Base-by-base conservation (phyloP, 176 grass and related monocot species). In the Poa pratensis region DNA sequence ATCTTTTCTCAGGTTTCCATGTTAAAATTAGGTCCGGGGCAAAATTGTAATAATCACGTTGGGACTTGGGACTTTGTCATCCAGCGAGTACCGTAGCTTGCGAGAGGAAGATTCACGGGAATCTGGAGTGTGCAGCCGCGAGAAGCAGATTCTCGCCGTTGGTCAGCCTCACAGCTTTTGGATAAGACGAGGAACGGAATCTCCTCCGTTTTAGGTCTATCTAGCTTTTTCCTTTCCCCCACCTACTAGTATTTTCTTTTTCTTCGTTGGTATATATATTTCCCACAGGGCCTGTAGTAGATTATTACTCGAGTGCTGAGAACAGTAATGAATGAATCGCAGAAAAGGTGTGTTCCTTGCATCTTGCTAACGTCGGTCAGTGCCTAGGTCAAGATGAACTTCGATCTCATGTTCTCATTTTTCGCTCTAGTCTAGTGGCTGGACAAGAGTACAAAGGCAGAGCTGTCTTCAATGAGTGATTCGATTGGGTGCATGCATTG, bases 121-220 rank as follows among this genome's bases (percentile, higher is more conserved):
- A 59, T 59, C 57, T 59, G 20, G 57, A 1, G 54, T 54, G 3
- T 9, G 39, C 32, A 20, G 63, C 65, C 65, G 65, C 65, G 65
- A 20, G 32, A 68, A 11, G 0, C 9, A n/a, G 67, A 42, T 42
- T 69, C 67, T 18, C 11, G 67, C 35, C 67, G 35, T 69, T 22
- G 67, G 67, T 69, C 67, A 42, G 68, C 37, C 30, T 32, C 30
- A 32, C 30, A 32, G 30, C 30, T 70, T 78, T 28, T 23, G 52
- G 63, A 70, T 46, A 70, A 59, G 76, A 79, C 70, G 14, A 20
- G 20, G 54, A 73, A 40, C 30, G 45, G 28, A 15, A 65, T 76
- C 18, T 81, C 23, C 43, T 76, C 46, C 43, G 34, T 17, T 26
- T 39, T 12, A 45, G 50, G 32, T 40, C 39, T 40, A 57, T 19